Conservation (phyloP, 306 rosid genomes). For the Alnus glutinosa region DNA sequence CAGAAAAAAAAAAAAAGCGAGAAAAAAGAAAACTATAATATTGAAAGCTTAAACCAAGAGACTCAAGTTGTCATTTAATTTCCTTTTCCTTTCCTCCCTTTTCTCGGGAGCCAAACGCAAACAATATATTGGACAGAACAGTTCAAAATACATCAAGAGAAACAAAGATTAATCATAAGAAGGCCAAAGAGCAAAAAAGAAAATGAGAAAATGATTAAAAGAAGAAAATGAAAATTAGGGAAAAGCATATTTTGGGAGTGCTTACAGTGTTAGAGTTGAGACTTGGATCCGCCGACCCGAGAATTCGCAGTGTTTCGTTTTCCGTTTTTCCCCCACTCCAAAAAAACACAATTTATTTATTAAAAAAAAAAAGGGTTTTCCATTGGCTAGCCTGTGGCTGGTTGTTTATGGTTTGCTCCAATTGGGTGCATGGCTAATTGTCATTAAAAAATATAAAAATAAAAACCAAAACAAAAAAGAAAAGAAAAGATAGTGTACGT, state of each 20-base stretch:
- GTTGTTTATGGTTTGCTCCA: too few species aligned
- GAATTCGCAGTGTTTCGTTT: not conserved
- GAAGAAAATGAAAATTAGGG: not conserved
- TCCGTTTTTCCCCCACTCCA: not conserved
- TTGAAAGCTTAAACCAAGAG: not conserved
- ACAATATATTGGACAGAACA: not conserved
- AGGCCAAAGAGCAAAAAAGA: not conserved
- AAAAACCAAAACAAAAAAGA: too few species aligned
- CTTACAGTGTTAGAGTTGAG: slow-evolving; percentile 12
- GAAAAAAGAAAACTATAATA: not conserved
- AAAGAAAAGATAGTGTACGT: too few species aligned
- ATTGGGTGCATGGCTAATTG: too few species aligned
- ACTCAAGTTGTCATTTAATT: not conserved
- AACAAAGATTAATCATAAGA: not conserved
- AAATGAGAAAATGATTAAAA: not conserved
- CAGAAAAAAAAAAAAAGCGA: not conserved
- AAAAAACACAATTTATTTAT: too few species aligned
- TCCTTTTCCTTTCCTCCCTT: not conserved
- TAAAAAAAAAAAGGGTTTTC: too few species aligned
- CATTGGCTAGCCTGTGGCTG: too few species aligned
- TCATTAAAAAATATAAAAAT: too few species aligned
- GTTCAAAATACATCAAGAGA: not conserved
- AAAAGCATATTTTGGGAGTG: not conserved
- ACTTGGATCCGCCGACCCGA: slow-evolving; percentile 1
- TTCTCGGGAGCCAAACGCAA: not conserved